Evolutionary conservation across 1,139 yeast species (phyloP).

Genomic region (Scheffersomyces titani): DNA sequence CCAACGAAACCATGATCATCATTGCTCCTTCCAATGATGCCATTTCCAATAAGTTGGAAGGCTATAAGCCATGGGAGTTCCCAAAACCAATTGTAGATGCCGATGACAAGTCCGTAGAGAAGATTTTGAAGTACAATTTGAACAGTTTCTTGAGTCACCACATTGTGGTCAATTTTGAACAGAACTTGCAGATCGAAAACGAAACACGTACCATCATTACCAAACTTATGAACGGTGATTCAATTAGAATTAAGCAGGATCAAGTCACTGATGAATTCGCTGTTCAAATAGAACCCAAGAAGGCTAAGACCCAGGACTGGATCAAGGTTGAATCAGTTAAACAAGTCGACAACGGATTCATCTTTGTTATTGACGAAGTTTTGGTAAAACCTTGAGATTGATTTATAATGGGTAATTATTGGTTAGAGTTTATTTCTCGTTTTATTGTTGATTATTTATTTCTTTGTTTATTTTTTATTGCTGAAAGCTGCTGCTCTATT

Average conservation of each 20-base stretch:
- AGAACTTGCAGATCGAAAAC: conserved; percentile 18
- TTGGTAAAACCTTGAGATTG: conserved; percentile 10
- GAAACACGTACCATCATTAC: conserved; percentile 26
- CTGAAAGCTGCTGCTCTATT: neutral
- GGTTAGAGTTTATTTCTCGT: conserved; percentile 1
- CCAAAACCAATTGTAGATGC: conserved; percentile 44
- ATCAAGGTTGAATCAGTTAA: conserved; percentile 41
- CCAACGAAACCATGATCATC: conserved; percentile 41
- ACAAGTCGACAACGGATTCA: conserved; percentile 59
- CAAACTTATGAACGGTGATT: conserved; percentile 40
- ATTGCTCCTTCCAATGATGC: conserved; percentile 67
- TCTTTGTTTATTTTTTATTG: neutral
- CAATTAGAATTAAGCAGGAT: conserved; percentile 42
- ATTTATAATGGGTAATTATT: neutral
- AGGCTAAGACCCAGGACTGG: conserved; percentile 15
- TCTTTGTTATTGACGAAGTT: conserved; percentile 25
- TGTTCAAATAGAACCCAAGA: conserved; percentile 29
- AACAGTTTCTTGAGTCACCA: conserved; percentile 57
- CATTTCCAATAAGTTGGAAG: conserved; percentile 32
- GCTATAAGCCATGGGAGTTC: conserved; percentile 69
- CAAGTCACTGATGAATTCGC: conserved; percentile 35
- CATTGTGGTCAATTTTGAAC: conserved; percentile 33
- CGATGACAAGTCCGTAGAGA: conserved; percentile 40
- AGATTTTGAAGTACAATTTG: conserved; percentile 46
- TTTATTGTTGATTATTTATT: neutral